Evolutionary conservation across 139 green algal genomes (phyloP).

Genomic region (Pycnococcus provasolii): DNA sequence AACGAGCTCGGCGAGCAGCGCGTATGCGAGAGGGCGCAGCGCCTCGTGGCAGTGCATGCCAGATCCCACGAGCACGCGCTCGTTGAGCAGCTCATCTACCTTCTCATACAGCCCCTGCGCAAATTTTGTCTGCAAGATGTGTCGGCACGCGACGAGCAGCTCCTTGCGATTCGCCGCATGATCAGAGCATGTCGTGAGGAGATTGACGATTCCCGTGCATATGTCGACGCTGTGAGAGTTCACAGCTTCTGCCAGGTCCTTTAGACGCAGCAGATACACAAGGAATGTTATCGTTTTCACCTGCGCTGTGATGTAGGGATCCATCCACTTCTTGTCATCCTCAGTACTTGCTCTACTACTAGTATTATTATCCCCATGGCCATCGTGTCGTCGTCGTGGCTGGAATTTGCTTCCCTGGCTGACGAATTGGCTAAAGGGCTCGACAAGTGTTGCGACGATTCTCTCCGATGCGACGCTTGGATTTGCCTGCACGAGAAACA

Average conservation of each 20-base stretch:
- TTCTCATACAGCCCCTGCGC: conserved; percentile 38
- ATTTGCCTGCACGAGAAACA: conserved; percentile 72
- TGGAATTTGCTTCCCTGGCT: too few relatives aligned
- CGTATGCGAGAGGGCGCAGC: conserved; percentile 62
- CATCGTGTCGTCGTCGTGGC: too few relatives aligned
- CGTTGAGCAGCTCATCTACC: conserved; percentile 57
- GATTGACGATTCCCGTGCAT: conserved; percentile 36
- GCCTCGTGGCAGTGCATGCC: conserved; percentile 53
- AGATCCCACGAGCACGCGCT: conserved; percentile 59
- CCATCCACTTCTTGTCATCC: conserved; percentile 50
- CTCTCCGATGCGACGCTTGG: not conserved
- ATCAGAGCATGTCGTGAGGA: conserved; percentile 55
- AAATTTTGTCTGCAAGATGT: conserved; percentile 29
- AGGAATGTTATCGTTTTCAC: conserved; percentile 45
- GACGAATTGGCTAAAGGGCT: too few relatives aligned
- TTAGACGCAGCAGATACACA: conserved; percentile 35
- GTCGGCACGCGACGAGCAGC: conserved; percentile 61
- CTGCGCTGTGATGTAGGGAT: conserved; percentile 22
- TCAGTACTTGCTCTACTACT: conserved; percentile 10
- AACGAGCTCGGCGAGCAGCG: conserved; percentile 70
- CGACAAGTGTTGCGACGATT: too few relatives aligned
- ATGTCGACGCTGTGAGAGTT: conserved; percentile 37
- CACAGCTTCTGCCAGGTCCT: conserved; percentile 27
- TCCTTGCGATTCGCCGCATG: conserved; percentile 61
- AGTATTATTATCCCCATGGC: too few relatives aligned